Evolutionary conservation across 2,329 filamentous ascomycete genomes (phyloP), one percentile per base, ranked within the genome.

Genomic region (Neofusicoccum ribis): DNA sequence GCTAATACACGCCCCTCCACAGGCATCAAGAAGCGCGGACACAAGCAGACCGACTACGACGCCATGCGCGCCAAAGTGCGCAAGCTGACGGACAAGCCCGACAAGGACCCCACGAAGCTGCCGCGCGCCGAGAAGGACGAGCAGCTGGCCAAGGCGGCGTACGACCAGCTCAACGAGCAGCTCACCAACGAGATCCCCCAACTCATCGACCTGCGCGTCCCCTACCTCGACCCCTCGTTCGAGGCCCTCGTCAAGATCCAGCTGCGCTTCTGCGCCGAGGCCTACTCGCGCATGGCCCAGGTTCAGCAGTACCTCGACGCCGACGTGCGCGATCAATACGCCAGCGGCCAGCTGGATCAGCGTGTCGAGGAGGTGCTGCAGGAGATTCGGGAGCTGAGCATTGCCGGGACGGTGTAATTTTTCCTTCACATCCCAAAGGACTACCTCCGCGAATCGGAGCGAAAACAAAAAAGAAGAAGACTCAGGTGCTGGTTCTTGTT

Each of bases 161-260:
- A 99, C 82, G 95, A 99, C 77, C 92, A 96, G 80, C 85, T 99
- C 72, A 99, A 99, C 80, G 93, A 98, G 74, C 96, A 98, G 78
- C 86, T 99, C 61, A 96, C 91, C 72, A 89, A 88, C 63, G 95
- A 99, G 81, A 81, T 99, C 63, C 95, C 95, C 1, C 94, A 98
- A 79, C 86, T 99, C 62, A 98, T 99, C 78, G 95, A 99, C 75
- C 85, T 99, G 67, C 91, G 95, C 64, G 95, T 99, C 14, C 96
- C 96, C 0, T 99, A 99, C 76, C 87, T 99, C 65, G 95, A 99
- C 73, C 96, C 96, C 0, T 94, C 89, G 68, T 99, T 99, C 75
- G 95, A 99, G 80, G 95, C 96, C 0, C 88, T 99, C 61, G 95
- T 99, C 77, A 99, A 99, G 84, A 99, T 99, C 70, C 95, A 99